Evolutionary conservation across 2,329 filamentous ascomycete species (phyloP).

Genomic region (Phyllosticta ampelicida): DNA sequence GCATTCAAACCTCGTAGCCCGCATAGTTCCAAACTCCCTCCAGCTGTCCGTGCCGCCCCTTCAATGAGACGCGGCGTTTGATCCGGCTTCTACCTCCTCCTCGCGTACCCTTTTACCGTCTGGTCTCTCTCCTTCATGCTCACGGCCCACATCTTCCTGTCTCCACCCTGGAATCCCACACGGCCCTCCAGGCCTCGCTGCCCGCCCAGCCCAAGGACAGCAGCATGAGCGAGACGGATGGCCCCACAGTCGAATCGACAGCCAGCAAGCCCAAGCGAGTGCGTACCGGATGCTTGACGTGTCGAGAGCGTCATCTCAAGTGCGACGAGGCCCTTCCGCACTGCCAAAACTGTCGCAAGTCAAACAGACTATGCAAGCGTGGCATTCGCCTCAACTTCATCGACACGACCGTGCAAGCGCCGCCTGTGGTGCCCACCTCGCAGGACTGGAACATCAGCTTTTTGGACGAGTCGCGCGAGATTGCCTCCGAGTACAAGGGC

Average conservation of each 20-base stretch:
- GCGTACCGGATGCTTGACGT: conserved; percentile 83
- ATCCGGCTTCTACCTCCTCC: background rate
- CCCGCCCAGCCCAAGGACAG: conserved; percentile 1
- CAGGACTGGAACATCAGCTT: conserved; percentile 66
- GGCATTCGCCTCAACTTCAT: conserved; percentile 87
- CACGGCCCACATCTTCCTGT: background rate
- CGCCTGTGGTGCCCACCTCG: conserved; percentile 50
- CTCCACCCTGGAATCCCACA: background rate
- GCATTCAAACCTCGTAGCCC: conserved; percentile 8
- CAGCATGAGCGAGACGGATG: conserved; percentile 14
- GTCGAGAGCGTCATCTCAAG: conserved; percentile 79
- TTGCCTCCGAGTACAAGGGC: conserved; percentile 81
- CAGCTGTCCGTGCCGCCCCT: conserved; percentile 8
- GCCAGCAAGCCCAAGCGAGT: conserved; percentile 66
- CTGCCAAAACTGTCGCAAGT: conserved; percentile 77
- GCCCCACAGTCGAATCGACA: conserved; percentile 13
- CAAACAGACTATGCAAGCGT: conserved; percentile 72
- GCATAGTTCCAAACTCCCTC: background rate
- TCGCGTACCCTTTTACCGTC: background rate
- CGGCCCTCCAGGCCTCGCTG: conserved; percentile 1
- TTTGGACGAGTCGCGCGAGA: conserved; percentile 76
- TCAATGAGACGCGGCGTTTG: background rate
- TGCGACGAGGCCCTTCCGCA: conserved; percentile 65
- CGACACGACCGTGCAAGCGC: conserved; percentile 63
- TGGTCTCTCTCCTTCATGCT: background rate